A percentile compares a stretch with the other conserved stretches of the same genome.
Evolutionary conservation across 2,329 filamentous ascomycete genomes (phyloP).

Genomic region (Pestalotiopsis sp.): DNA sequence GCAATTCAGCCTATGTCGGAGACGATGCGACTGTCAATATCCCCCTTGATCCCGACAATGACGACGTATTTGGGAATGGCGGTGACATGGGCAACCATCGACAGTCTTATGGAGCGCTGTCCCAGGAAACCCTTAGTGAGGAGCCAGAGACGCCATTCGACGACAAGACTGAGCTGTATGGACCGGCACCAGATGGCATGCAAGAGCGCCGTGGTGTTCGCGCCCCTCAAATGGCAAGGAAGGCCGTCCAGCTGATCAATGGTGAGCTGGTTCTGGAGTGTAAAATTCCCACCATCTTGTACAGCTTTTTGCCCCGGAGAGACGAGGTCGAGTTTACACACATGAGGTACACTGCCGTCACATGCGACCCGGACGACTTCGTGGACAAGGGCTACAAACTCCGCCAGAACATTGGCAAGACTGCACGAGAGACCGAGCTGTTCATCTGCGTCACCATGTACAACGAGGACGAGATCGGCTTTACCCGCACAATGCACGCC

Average conservation of each 20-base stretch:
- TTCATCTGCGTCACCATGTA: constrained; percentile 99
- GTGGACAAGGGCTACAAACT: constrained; percentile 88
- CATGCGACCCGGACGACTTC: constrained; percentile 89
- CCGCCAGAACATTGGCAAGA: constrained; percentile 88
- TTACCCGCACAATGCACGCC: constrained; percentile 92
- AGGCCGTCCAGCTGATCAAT: constrained; percentile 95
- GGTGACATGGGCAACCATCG: constrained; percentile 58
- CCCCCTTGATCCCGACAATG: constrained; percentile 61
- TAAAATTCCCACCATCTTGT: constrained; percentile 97
- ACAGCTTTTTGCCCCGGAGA: constrained; percentile 91
- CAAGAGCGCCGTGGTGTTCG: constrained; percentile 88
- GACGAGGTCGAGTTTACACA: constrained; percentile 97
- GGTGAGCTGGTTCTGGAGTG: constrained; percentile 97
- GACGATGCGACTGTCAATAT: constrained; percentile 76
- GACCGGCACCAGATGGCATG: constrained; percentile 81
- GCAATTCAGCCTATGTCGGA: constrained; percentile 55
- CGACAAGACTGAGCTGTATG: constrained; percentile 79
- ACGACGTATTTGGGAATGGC: constrained; percentile 75
- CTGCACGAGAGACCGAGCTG: constrained; percentile 88
- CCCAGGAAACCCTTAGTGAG: constrained; percentile 59
- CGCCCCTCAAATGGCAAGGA: constrained; percentile 84
- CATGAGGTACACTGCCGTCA: constrained; percentile 93
- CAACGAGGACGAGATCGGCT: constrained; percentile 96
- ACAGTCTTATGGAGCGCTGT: constrained; percentile 59
- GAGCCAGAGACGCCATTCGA: constrained; percentile 33